Evolutionary conservation across 2,329 filamentous ascomycete species (phyloP).

Genomic region (Ophiostoma pallidulum): DNA sequence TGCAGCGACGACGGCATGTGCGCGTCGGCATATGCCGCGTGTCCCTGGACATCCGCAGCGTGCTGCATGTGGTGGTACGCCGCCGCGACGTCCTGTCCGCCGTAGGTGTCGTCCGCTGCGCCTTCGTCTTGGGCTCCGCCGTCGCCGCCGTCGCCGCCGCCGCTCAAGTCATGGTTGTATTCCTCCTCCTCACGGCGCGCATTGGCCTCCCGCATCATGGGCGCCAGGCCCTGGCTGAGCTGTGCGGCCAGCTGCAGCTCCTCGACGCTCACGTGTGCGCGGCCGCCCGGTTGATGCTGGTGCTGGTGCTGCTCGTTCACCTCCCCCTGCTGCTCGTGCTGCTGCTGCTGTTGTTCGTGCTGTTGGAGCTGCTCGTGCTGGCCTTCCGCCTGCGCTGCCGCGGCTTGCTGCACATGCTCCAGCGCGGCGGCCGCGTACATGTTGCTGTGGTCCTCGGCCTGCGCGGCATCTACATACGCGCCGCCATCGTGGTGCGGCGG

Average conservation of each 20-base stretch:
- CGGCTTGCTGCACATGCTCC: conserved; percentile 9
- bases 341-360: conserved; percentile 26
- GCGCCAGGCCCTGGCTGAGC: conserved; percentile 44
- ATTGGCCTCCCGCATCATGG: conserved; percentile 41
- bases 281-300: conserved; percentile 23
- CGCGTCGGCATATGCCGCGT: conserved; percentile 17
- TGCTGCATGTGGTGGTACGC: conserved; percentile 16
- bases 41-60: conserved; percentile 9
- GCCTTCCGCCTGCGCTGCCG: background rate
- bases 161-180: conserved; percentile 8
- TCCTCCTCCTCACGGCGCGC: conserved; percentile 22
- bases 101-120: conserved; percentile 17
- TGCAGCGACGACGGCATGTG: conserved; percentile 26
- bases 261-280: conserved; percentile 37
- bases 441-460: conserved; percentile 1
- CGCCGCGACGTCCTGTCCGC: background rate
- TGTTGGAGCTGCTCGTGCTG: conserved; percentile 2
- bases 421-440: conserved; percentile 4
- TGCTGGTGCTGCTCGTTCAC: conserved; percentile 24
- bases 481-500: background rate
- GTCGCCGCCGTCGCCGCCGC: background rate
- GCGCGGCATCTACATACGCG: background rate
- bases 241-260: conserved; percentile 51
- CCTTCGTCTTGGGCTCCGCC: conserved; percentile 5
- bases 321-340: conserved; percentile 27